phyloP scores from a whole-genome alignment of 495 filamentous ascomycete genomes.

The Rhypophila decipiens region DNA sequence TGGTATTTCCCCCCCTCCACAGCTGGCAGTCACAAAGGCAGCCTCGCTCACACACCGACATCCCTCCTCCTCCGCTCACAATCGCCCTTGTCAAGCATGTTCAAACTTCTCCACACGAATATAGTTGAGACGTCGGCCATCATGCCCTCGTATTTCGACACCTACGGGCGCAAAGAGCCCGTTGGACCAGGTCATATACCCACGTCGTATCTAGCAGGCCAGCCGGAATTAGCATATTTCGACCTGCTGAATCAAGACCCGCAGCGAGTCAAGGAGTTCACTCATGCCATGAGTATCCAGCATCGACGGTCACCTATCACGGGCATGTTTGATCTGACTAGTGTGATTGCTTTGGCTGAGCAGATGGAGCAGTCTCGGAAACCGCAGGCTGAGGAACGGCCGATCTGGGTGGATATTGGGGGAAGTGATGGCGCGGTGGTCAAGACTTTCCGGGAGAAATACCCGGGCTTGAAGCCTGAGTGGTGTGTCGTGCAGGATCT shows the following conservation, averaged over 20 bases:
- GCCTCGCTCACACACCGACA: constrained; percentile 24
- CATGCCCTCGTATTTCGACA: constrained; percentile 27
- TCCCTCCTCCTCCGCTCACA: constrained; percentile 17
- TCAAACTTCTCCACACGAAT: constrained; percentile 54
- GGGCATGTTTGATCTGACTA: constrained; percentile 26
- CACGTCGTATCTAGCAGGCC: constrained; percentile 15
- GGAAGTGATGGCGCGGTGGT: constrained; percentile 32
- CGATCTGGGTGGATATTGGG: constrained; percentile 33
- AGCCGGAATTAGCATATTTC: constrained; percentile 19
- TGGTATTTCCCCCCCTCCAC: constrained; percentile 5
- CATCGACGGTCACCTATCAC: constrained; percentile 19
- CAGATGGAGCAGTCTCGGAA: too few relatives aligned
- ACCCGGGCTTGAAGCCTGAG: constrained; percentile 15
- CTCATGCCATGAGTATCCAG: constrained; percentile 21
- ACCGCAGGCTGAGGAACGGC: constrained; percentile 5
- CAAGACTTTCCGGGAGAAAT: constrained; percentile 16
- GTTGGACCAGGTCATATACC: constrained; percentile 20
- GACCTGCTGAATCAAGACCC: constrained; percentile 19
- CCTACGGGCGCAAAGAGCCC: constrained; percentile 26
- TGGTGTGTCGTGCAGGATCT: constrained; percentile 32
- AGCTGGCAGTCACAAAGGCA: too few relatives aligned
- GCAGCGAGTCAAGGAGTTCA: constrained; percentile 13
- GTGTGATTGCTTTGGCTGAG: constrained; percentile 14
- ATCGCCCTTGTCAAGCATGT: constrained; percentile 20
- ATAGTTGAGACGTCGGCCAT: constrained; percentile 15